A percentile compares a stretch with the other conserved stretches of the same genome.
These are phyloP conservation scores for Neopestalotiopsis rosae DNA, from an alignment of 2,329 filamentous ascomycete species.

Conservation along the genomic window DNA sequence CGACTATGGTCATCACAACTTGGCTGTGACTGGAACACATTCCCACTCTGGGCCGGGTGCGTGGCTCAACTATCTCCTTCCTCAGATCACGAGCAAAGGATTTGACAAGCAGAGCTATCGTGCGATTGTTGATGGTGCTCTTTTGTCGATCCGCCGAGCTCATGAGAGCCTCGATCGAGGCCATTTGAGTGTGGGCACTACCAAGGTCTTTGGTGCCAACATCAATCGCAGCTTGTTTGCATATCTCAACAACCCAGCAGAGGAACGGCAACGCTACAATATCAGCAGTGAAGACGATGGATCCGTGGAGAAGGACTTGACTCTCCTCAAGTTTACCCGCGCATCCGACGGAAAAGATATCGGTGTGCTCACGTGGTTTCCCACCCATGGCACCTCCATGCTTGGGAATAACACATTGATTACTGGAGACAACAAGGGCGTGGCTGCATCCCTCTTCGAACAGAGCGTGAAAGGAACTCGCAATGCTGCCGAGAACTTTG, in stretches of 20 bases:
- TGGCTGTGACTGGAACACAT: slow-evolving; percentile 91
- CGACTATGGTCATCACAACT: slow-evolving; percentile 78
- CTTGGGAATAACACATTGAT: slow-evolving; percentile 90
- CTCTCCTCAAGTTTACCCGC: slow-evolving; percentile 78
- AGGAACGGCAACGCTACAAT: slow-evolving; percentile 74
- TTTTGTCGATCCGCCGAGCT: slow-evolving; percentile 81
- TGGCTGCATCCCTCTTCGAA: slow-evolving; percentile 86
- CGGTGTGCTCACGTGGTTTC: slow-evolving; percentile 87
- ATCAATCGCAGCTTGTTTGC: slow-evolving; percentile 89
- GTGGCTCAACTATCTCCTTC: slow-evolving; percentile 93
- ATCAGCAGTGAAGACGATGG: slow-evolving; percentile 56
- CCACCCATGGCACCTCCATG: slow-evolving; percentile 90
- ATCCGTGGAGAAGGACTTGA: slow-evolving; percentile 74
- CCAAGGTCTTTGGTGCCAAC: slow-evolving; percentile 76
- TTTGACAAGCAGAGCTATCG: slow-evolving; percentile 87
- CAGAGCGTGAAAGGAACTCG: slow-evolving; percentile 62
- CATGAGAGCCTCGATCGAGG: slow-evolving; percentile 71
- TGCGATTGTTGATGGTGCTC: slow-evolving; percentile 84
- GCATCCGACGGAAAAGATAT: slow-evolving; percentile 77
- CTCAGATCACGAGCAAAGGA: slow-evolving; percentile 86
- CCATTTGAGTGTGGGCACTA: slow-evolving; percentile 59
- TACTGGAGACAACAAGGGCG: slow-evolving; percentile 95
- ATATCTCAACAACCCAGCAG: slow-evolving; percentile 83
- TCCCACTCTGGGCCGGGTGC: slow-evolving; percentile 90
- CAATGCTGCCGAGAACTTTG: slow-evolving; percentile 69